Evolutionary conservation across 139 green algal genomes (phyloP), one percentile per base, ranked within the genome.

Genomic region (Chlorella sp.): DNA sequence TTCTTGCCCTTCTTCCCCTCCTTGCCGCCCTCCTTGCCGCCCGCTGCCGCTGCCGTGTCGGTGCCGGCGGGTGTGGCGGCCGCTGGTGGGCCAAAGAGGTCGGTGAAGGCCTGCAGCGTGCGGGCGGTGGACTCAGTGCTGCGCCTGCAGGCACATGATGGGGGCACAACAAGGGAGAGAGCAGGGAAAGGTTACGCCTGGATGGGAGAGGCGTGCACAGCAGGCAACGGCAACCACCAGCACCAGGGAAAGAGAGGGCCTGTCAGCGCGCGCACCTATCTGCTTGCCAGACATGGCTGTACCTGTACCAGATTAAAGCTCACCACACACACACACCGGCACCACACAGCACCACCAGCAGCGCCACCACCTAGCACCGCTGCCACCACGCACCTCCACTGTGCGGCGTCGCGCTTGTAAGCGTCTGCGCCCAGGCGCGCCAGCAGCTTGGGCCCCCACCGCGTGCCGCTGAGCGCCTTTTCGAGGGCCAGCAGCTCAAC

Each of bases 391-490:
- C 65, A 74, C 69, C 50, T 65, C 77, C 77, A 83, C 31, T 74
- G 69, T 33, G 67, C 72, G n/a, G 73, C 68, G 77, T 83, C 77
- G 2, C 73, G 51, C 3, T 31, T 31, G 73, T 79, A 83, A 10
- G 73, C 30, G 3, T 77, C 63, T 3, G 63, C 69, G 2, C 77
- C 73, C 29, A 83, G 30, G 36, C 69, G 69, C 26, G 36, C 23
- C 62, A 83, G 69, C n/a, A 83, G 42, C 34, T 20, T 26, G 23
- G 69, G 73, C 1, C 77, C 77, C 77, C 77, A 83, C 36, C 77
- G 73, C 1, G 33, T 74, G 26, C 5, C 42, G 49, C 78, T 42
- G 0, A 80, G 42, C 1, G 49, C n/a, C 31, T 61, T 59, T 4
- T 26, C 10, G 4, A 55, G 30, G 3, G 24, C 31, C 3, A 68